Evolutionary conservation across 78 protist genomes (phyloP), one percentile per base, ranked within the genome.

Genomic region (slime mould (Dictyostelium discoideum)): DNA sequence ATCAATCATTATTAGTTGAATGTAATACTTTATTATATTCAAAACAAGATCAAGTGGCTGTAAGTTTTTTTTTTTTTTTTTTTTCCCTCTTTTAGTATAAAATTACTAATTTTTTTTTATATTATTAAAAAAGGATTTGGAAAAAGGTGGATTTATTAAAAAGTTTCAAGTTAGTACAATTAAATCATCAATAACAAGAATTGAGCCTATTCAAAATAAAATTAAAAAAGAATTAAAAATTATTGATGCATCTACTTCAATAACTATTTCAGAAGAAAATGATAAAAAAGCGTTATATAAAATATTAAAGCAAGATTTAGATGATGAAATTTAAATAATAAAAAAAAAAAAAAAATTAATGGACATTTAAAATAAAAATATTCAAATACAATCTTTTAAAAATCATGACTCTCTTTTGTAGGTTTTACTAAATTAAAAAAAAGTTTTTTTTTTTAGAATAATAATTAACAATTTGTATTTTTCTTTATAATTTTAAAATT

Each of bases 11-110:
- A 29, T 42, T 90, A 3, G 95, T 90, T 7, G 95, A 90, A 3
- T 90, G 95, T 26, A 90, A 90, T 50, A 83, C 95, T n/a, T 18
- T 90, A 20, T 39, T 90, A 29, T 90, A 90, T 39, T 63, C 88
- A 10, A 90, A 90, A 24, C 85, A 72, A 37, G 95, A 90, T 69
- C 82, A 72, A 37, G 39, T 90, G 0, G 13, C 20, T 11, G 77
- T 65, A 65, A n/a, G 74, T 65, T n/a, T 8, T 65, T n/a, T 63
- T n/a, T 63, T 63, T n/a, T n/a, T 22, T 63, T 60, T 60, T 8
- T 20, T 60, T 20, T 20, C 7, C 20, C 24, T 20, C 20, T 60
- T 0, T 0, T 18, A 60, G 0, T 20, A 60, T 60, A 1, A 32
- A 32, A 32, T 32, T 1, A 32, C 37, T 32, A 32, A 32, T 32